Evolutionary conservation across 352 stramenopile species (phyloP), one percentile per base, ranked within the genome.

Genomic region (Globisporangium emineosum): DNA sequence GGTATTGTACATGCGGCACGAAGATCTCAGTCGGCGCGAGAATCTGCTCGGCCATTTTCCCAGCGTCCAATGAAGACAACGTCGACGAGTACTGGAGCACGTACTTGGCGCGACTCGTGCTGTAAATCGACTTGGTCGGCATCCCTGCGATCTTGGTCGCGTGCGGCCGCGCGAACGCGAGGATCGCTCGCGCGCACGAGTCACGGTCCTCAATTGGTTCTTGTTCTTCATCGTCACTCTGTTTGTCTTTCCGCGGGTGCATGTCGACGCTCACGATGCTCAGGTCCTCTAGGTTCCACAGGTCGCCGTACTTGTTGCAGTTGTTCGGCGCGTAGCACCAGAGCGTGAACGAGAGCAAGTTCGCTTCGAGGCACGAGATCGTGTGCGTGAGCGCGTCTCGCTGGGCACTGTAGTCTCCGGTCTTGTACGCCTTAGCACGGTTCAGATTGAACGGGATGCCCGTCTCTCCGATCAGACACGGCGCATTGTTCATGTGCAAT

Each of bases 321-420:
- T 97, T 96, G 51, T 85, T 72, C 8, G 87, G 78, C 33, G 86
- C 81, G 77, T 98, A 98, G 59, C 85, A 95, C 91, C 90, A 98
- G 19, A 97, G 66, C 43, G 89, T 97, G 68, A 93, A 98, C 52
- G 76, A 90, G 13, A 94, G 62, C 62, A 93, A 42, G 53, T 86
- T 89, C 29, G 76, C 75, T 62, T 96, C 88, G 19, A 96, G 67
- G 21, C 75, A 83, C 52, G 72, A 67, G 32, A 96, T 81, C 12
- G 85, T 94, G 62, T 87, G 78, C 73, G 93, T 76, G 52, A 95
- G 58, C n/a, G 85, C 86, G 21, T 79, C 75, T n/a, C 72, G 64
- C 50, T 89, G 78, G 1, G 65, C 70, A 15, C 60, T 62, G 65
- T 86, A 92, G 64, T 92, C 66, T 21, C 77, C 79, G 3, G 70